Percentiles rank a stretch among this genome's conserved stretches.
Conservation (phyloP, 1,139 yeast genomes). For the Groenewaldozyma auringiensis region DNA sequence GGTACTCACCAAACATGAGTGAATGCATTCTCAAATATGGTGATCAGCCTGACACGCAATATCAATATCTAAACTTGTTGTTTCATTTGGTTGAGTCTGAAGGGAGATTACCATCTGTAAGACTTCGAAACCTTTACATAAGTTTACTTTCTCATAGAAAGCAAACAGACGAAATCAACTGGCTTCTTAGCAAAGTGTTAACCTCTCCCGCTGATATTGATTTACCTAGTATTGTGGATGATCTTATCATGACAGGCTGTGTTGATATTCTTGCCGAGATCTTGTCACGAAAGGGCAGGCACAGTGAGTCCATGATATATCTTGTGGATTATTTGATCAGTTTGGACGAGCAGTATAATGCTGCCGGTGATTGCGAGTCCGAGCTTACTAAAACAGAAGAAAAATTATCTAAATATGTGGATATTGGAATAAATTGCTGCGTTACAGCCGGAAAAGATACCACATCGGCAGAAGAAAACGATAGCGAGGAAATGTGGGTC, state of each 20-base stretch:
- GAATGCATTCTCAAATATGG: slow-evolving; percentile 19
- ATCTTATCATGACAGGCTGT: slow-evolving; percentile 22
- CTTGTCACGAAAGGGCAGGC: slow-evolving; percentile 22
- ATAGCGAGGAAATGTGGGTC: slow-evolving; percentile 26
- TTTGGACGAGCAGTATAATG: slow-evolving; percentile 16
- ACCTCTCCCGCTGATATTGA: slow-evolving; percentile 25
- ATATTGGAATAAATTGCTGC: slow-evolving; percentile 25
- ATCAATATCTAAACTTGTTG: slow-evolving; percentile 18
- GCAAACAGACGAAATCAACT: slow-evolving; percentile 17
- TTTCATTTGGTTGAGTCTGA: slow-evolving; percentile 15
- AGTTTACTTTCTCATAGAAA: slow-evolving; percentile 20
- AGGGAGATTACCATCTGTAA: slow-evolving; percentile 17
- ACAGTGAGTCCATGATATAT: slow-evolving; percentile 30
- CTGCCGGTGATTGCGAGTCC: slow-evolving; percentile 1
- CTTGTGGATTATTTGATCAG: slow-evolving; percentile 23
- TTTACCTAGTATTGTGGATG: slow-evolving; percentile 27
- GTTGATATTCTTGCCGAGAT: slow-evolving; percentile 27
- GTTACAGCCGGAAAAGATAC: slow-evolving; percentile 10
- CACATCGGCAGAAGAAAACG: slow-evolving; percentile 5
- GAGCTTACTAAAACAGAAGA: slow-evolving; percentile 3
- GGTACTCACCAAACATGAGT: slow-evolving; percentile 20
- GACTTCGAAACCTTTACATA: slow-evolving; percentile 23
- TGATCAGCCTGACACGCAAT: slow-evolving; percentile 18
- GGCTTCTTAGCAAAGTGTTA: slow-evolving; percentile 18
- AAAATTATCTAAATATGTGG: slow-evolving; percentile 16